Evolutionary conservation across 331 rosid species (phyloP).

Genomic region (Malus hybrid): DNA sequence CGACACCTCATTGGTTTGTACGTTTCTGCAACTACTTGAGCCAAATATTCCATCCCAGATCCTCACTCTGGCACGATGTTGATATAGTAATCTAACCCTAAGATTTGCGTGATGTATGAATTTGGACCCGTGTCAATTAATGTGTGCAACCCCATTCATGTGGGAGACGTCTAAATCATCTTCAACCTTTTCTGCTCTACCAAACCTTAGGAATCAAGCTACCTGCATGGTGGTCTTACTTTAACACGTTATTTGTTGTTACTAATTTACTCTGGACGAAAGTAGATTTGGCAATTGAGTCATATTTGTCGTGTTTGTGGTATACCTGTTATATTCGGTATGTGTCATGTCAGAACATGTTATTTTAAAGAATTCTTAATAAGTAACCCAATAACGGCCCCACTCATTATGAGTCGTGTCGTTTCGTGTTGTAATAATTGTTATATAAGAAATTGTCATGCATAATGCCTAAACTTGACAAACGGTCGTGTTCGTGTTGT

Average conservation of each 20-base stretch:
- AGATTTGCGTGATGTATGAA: neutral
- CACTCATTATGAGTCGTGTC: no score
- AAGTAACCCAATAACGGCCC: no score
- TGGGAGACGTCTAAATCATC: neutral
- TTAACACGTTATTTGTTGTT: neutral
- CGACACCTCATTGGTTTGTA: slow-evolving; percentile 41
- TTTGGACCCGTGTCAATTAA: slow-evolving; percentile 12
- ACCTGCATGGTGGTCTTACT: neutral
- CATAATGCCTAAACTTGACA: no score
- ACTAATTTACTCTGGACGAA: no score
- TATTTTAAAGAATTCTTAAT: no score
- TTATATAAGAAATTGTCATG: no score
- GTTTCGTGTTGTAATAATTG: no score
- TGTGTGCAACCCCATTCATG: neutral
- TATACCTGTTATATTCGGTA: no score
- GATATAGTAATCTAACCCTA: slow-evolving; percentile 30
- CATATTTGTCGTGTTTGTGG: no score
- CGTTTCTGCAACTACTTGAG: slow-evolving; percentile 44
- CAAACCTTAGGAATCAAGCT: neutral
- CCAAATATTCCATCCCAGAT: slow-evolving; percentile 33
- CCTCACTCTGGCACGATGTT: slow-evolving; percentile 14
- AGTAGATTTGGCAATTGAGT: no score
- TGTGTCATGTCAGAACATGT: no score
- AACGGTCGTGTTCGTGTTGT: no score
- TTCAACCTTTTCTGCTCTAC: neutral